Evolutionary conservation across 1,284 basidiomycete species (phyloP).

Genomic region (Anthracocystis panici-leucophaei): DNA sequence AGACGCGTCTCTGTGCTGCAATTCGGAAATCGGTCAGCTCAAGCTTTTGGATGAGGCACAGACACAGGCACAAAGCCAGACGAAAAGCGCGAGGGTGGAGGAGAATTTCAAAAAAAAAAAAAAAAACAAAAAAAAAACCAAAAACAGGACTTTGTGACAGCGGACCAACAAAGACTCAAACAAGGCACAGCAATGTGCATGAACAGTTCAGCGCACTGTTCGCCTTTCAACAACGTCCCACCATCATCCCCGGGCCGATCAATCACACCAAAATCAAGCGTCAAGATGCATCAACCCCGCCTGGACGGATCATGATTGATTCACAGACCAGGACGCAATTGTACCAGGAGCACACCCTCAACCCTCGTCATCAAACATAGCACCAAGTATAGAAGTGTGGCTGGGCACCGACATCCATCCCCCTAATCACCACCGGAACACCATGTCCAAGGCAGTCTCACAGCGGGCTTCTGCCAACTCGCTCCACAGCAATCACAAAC

Average conservation of each 20-base stretch:
- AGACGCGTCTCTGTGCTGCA: not conserved
- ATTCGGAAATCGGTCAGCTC: slow-evolving; percentile 1
- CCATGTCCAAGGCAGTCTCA: slow-evolving; percentile 44
- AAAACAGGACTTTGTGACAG: no score
- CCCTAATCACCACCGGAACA: not conserved
- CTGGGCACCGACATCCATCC: no score
- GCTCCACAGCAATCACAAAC: slow-evolving; percentile 16
- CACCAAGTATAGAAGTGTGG: no score
- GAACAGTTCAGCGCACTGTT: not conserved
- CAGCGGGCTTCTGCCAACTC: slow-evolving; percentile 48
- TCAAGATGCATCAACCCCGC: not conserved
- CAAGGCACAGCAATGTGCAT: slow-evolving; percentile 5
- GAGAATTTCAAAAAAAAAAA: not conserved
- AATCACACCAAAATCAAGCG: not conserved
- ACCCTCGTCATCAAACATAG: not conserved
- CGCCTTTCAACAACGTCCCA: not conserved
- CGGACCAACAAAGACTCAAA: not conserved
- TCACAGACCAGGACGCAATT: not conserved
- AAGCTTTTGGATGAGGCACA: not conserved
- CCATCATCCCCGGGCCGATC: not conserved
- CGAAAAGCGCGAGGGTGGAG: slow-evolving; percentile 3
- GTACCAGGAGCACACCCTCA: not conserved
- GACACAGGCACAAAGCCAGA: not conserved
- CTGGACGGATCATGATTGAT: not conserved
- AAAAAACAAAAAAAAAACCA: no score